Evolutionary conservation across 73 alveolate genomes (phyloP).

Genomic region (Blepharisma stoltei): DNA sequence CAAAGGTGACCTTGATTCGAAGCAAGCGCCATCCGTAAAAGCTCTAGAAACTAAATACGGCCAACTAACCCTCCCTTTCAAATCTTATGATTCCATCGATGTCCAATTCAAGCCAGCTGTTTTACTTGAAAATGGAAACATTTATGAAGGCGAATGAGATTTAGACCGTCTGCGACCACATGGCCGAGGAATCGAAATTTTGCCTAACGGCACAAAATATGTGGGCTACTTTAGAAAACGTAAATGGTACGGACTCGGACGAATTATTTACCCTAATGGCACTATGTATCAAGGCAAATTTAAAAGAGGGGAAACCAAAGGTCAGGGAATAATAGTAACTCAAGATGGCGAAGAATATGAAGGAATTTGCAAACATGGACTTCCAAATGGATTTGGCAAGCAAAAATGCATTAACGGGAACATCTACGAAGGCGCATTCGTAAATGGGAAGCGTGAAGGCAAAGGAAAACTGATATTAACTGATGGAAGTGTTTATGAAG

Average conservation of each 20-base stretch:
- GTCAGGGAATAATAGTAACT: slow-evolving; percentile 43
- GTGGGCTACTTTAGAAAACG: slow-evolving; percentile 50
- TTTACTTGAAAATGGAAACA: no score
- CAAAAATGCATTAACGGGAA: slow-evolving; percentile 40
- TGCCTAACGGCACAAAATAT: slow-evolving; percentile 42
- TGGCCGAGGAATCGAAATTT: slow-evolving; percentile 36
- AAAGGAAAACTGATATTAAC: slow-evolving; percentile 52
- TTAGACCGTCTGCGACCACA: slow-evolving; percentile 10
- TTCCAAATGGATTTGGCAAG: slow-evolving; percentile 35
- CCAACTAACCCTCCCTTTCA: no score
- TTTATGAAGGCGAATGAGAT: no score
- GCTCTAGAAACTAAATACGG: no score
- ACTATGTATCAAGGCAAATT: slow-evolving; percentile 55
- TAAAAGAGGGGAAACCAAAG: slow-evolving; percentile 52
- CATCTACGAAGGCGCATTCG: slow-evolving; percentile 55
- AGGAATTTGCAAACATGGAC: slow-evolving; percentile 25
- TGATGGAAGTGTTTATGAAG: slow-evolving; percentile 56
- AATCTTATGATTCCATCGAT: no score
- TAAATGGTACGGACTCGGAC: slow-evolving; percentile 55
- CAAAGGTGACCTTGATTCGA: no score
- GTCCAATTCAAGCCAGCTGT: no score
- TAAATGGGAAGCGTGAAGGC: slow-evolving; percentile 54
- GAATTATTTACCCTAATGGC: slow-evolving; percentile 52
- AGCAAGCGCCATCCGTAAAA: no score
- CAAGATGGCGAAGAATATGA: slow-evolving; percentile 28